Evolutionary conservation across 345 rosid genomes (phyloP).

Genomic region (Eucalyptus erythrocorys): DNA sequence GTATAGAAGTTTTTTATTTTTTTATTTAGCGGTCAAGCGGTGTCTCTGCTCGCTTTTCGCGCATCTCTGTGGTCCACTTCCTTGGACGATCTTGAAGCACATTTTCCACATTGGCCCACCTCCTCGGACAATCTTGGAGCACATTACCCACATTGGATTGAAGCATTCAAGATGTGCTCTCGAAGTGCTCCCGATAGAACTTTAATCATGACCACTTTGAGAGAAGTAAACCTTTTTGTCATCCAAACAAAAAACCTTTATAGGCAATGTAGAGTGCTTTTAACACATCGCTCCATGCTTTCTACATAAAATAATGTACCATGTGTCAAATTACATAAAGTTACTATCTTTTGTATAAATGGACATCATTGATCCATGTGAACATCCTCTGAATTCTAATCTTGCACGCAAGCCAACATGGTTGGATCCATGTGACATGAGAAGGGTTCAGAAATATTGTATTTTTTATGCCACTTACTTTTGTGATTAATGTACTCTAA

Average conservation of each 20-base stretch:
- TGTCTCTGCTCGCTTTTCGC: background rate
- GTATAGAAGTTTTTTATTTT: background rate
- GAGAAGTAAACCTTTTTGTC: no score
- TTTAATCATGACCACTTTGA: background rate
- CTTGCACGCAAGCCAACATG: background rate
- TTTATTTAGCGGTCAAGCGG: background rate
- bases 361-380: background rate
- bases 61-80: background rate
- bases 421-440: background rate
- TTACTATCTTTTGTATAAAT: background rate
- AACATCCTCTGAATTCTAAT: background rate
- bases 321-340: background rate
- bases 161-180: background rate
- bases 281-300: background rate
- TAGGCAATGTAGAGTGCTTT: background rate
- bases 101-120: background rate
- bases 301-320: background rate
- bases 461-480: background rate
- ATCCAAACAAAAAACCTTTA: background rate
- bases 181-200: background rate
- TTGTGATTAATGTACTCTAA: background rate
- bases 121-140: background rate
- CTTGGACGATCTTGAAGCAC: background rate
- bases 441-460: background rate
- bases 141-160: background rate